Conservation (phyloP, 2,329 filamentous ascomycete genomes). For the Fusarium robinianum region DNA sequence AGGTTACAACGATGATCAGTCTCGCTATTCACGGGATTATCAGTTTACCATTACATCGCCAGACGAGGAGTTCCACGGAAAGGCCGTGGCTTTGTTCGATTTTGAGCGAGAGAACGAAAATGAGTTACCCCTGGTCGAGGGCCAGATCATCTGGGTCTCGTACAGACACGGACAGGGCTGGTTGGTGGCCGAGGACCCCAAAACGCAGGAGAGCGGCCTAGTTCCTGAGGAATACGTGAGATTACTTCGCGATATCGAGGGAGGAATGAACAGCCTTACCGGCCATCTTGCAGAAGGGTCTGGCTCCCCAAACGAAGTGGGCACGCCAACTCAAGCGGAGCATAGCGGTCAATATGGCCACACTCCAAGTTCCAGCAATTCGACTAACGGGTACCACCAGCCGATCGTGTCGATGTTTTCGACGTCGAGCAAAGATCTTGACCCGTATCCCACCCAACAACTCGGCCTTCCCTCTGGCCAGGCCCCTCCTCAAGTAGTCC, state of each 20-base stretch:
- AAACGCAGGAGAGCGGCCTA: constrained; percentile 89
- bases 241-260: constrained; percentile 88
- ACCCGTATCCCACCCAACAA: constrained; percentile 69
- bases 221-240: constrained; percentile 97
- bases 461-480: constrained; percentile 66
- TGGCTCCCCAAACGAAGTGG: constrained; percentile 58
- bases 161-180: constrained; percentile 96
- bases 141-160: constrained; percentile 94
- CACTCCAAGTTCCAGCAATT: constrained; percentile 50
- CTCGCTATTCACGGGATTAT: constrained; percentile 86
- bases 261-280: constrained; percentile 76
- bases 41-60: constrained; percentile 94
- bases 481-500: constrained; percentile 66
- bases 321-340: constrained; percentile 66
- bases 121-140: constrained; percentile 88
- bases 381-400: constrained; percentile 68
- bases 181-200: constrained; percentile 95
- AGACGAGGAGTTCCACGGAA: constrained; percentile 97
- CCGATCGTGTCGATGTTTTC: constrained; percentile 71
- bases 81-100: constrained; percentile 92
- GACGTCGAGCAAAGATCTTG: constrained; percentile 70
- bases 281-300: constrained; percentile 61
- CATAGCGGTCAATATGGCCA: constrained; percentile 54
- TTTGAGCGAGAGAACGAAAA: constrained; percentile 97
- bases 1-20: constrained; percentile 66